phyloP scores from a whole-genome alignment of 768 basidiomycete genomes.

The Pseudohyphozyma bogoriensis region DNA sequence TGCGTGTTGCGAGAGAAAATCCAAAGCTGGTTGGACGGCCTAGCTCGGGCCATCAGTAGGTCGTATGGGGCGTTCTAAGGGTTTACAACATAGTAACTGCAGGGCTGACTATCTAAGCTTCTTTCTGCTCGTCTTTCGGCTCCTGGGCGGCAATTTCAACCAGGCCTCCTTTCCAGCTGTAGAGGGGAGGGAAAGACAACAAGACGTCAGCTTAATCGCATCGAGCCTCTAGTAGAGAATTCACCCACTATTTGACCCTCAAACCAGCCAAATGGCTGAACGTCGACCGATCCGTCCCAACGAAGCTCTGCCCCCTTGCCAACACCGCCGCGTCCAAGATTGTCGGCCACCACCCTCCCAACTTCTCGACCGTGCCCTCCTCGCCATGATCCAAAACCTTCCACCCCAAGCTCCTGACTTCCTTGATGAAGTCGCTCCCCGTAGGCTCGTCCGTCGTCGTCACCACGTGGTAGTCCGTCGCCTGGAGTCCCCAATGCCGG shows the following conservation, averaged over 20 bases:
- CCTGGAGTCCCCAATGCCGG: not conserved
- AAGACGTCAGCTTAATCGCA: not conserved
- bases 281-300: slow-evolving; percentile 18
- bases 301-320: slow-evolving; percentile 13
- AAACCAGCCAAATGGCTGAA: slow-evolving; percentile 15
- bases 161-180: not conserved
- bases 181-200: too few relatives aligned
- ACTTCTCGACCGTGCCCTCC: slow-evolving; percentile 9
- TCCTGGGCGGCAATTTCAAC: not conserved
- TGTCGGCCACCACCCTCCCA: slow-evolving; percentile 12
- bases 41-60: too few relatives aligned
- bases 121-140: too few relatives aligned
- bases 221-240: not conserved
- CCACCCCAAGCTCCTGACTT: slow-evolving; percentile 17
- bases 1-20: too few relatives aligned
- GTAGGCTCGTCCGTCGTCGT: slow-evolving; percentile 24
- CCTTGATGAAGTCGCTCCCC: slow-evolving; percentile 5
- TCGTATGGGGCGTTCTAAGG: too few relatives aligned
- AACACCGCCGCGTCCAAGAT: slow-evolving; percentile 21
- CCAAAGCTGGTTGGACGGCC: too few relatives aligned
- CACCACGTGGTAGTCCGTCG: slow-evolving; percentile 15
- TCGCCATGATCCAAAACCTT: slow-evolving; percentile 21
- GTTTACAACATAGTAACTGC: too few relatives aligned
- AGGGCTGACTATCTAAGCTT: too few relatives aligned
- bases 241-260: slow-evolving; percentile 17